These are phyloP conservation scores for Colletotrichum nymphaeae DNA, from an alignment of 2,329 filamentous ascomycete species.

Conservation along the genomic window DNA sequence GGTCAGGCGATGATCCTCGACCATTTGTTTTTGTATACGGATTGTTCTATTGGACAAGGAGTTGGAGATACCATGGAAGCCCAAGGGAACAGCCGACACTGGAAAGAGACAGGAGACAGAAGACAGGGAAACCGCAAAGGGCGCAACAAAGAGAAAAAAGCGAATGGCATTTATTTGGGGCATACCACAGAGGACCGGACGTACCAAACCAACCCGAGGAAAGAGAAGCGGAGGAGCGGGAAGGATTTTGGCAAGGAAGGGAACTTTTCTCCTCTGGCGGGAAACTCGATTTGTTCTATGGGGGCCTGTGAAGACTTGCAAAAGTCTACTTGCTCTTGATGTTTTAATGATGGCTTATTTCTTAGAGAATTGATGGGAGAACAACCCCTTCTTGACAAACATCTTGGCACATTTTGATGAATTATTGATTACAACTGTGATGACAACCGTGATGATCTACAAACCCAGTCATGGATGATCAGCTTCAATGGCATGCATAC, in stretches of 20 bases:
- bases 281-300: neutral
- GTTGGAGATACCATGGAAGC: slow-evolving; percentile 34
- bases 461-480: too few relatives aligned
- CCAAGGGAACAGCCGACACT: slow-evolving; percentile 12
- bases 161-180: slow-evolving; percentile 9
- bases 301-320: neutral
- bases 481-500: neutral
- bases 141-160: slow-evolving; percentile 9
- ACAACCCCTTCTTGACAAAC: neutral
- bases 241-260: neutral
- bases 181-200: neutral
- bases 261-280: neutral
- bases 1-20: neutral
- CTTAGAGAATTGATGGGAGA: neutral
- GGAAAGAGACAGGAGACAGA: neutral
- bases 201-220: neutral
- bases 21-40: neutral
- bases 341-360: neutral
- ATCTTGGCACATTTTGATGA: too few relatives aligned
- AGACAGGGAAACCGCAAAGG: neutral
- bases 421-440: too few relatives aligned
- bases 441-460: too few relatives aligned
- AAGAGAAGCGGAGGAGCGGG: neutral
- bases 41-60: slow-evolving; percentile 13
- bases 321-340: neutral